phyloP scores from a whole-genome alignment of 139 green algal species.

The Picochlorum sp. region DNA sequence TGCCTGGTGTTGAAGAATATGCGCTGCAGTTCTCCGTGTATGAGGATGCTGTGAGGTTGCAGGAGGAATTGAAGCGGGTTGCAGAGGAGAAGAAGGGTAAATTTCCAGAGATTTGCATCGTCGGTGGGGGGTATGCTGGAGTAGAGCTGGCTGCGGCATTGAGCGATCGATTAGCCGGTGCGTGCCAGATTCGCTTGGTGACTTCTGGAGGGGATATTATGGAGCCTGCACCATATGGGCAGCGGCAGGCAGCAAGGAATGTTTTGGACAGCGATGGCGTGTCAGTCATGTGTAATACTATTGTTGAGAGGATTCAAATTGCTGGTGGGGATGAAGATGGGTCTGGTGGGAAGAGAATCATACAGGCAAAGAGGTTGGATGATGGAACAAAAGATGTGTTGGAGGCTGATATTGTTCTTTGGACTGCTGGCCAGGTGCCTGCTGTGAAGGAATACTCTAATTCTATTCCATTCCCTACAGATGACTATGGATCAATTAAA shows the following conservation, averaged over 20 bases:
- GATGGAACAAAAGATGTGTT: constrained; percentile 28
- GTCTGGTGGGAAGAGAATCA: background rate
- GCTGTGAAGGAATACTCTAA: background rate
- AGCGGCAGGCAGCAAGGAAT: constrained; percentile 51
- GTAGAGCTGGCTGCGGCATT: constrained; percentile 82
- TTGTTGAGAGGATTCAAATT: constrained; percentile 22
- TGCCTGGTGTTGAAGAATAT: constrained; percentile 72
- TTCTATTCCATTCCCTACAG: constrained; percentile 60
- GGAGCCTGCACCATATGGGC: constrained; percentile 41
- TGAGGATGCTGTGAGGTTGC: constrained; percentile 54
- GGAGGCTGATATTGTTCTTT: constrained; percentile 71
- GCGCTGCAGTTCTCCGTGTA: constrained; percentile 73
- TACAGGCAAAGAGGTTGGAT: constrained; percentile 21
- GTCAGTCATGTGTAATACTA: constrained; percentile 41
- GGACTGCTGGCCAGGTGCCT: constrained; percentile 66
- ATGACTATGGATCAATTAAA: constrained; percentile 41
- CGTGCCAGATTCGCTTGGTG: constrained; percentile 56
- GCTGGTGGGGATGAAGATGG: background rate
- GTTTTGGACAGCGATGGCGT: constrained; percentile 49
- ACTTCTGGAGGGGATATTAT: constrained; percentile 56
- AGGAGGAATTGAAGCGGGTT: background rate
- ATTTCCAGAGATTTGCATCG: constrained; percentile 44
- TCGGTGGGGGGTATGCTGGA: constrained; percentile 81
- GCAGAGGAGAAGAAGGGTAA: background rate
- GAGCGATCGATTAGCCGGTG: constrained; percentile 47